Base-by-base conservation (phyloP, 495 filamentous ascomycete species). In the Neurospora intermedia region DNA sequence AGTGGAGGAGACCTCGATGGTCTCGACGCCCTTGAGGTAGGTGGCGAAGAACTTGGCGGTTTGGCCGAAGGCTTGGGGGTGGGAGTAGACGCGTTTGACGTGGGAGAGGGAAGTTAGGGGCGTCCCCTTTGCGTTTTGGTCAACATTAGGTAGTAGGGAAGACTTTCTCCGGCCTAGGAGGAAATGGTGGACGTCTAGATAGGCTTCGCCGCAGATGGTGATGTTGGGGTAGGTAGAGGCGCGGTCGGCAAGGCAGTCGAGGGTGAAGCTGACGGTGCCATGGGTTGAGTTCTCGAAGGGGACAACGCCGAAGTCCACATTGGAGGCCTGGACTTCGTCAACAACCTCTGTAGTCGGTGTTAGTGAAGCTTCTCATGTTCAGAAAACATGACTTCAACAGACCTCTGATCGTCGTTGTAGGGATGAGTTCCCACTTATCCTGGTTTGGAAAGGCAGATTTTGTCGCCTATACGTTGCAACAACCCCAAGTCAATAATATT, bases 221-320 rank as follows among this genome's bases (percentile, higher is more conserved):
- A 96, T 86, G 76, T 92, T 88, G 20, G 84, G 84, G 78, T 89
- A 92, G 40, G 78, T 76, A 71, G 78, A 76, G 38, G 83, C 80
- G 43, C 91, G 86, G 81, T 97, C 94, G 74, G 93, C 92, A 71
- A 99, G 87, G 71, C 94, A 88, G 80, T 97, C 94, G 9, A 99
- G 88, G 0, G 94, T 97, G 79, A 90, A 88, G 35, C 95, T 89
- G 48, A 99, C 96, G 59, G 90, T 89, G 74, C 96, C 96, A 82
- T 98, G 96, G 75, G 94, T 94, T 11, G 91, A 94, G 82, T 99
- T 99, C 81, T 99, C 96, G 83, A 96, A 94, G 40, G 96, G 96
- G 18, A 98, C 92, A 5, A 99, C 92, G 73, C 94, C 95, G 77
- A 89, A 91, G 73, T 85, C 81, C 0, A 87, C 86, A 31, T 80